A percentile compares a stretch with the other conserved stretches of the same genome.
Evolutionary conservation across 2,329 filamentous ascomycete species (phyloP).

Genomic region (Phyllosticta paracitricarpa): DNA sequence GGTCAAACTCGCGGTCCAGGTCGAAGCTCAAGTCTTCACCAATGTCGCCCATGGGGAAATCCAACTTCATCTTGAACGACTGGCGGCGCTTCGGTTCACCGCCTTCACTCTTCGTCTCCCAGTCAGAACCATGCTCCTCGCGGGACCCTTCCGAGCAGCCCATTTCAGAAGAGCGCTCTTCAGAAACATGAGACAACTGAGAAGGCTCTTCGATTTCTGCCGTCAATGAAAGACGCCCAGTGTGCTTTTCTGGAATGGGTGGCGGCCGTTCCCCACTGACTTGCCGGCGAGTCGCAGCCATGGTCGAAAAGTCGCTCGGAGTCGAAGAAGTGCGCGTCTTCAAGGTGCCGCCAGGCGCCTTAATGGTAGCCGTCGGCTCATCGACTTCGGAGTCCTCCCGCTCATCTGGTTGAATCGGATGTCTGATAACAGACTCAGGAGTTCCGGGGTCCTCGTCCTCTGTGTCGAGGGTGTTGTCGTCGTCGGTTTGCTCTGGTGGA

Average conservation of each 20-base stretch:
- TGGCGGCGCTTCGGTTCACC: slow-evolving; percentile 20
- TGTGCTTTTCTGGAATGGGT: slow-evolving; percentile 28
- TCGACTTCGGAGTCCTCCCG: slow-evolving; percentile 46
- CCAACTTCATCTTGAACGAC: slow-evolving; percentile 52
- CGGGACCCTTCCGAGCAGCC: slow-evolving; percentile 13
- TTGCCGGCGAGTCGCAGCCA: slow-evolving; percentile 77
- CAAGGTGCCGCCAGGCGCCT: slow-evolving; percentile 72
- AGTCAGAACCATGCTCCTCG: slow-evolving; percentile 23
- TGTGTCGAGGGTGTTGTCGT: slow-evolving; percentile 44
- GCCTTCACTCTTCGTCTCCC: slow-evolving; percentile 14
- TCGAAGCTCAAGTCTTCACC: slow-evolving; percentile 69
- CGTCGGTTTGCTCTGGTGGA: slow-evolving; percentile 23
- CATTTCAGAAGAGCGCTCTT: slow-evolving; percentile 18
- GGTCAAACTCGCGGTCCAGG: slow-evolving; percentile 84
- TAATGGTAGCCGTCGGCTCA: slow-evolving; percentile 78
- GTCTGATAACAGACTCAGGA: slow-evolving; percentile 83
- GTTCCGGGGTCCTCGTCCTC: slow-evolving; percentile 52
- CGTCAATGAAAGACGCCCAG: slow-evolving; percentile 26
- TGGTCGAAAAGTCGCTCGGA: slow-evolving; percentile 69
- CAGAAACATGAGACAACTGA: slow-evolving; percentile 1
- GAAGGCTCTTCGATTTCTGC: slow-evolving; percentile 9
- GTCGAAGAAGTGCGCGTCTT: slow-evolving; percentile 85
- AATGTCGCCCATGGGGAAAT: slow-evolving; percentile 66
- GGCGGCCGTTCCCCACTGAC: slow-evolving; percentile 64
- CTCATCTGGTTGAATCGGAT: slow-evolving; percentile 44